Conservation (phyloP, 345 rosid genomes). For the Bruguiera gymnorhiza region DNA sequence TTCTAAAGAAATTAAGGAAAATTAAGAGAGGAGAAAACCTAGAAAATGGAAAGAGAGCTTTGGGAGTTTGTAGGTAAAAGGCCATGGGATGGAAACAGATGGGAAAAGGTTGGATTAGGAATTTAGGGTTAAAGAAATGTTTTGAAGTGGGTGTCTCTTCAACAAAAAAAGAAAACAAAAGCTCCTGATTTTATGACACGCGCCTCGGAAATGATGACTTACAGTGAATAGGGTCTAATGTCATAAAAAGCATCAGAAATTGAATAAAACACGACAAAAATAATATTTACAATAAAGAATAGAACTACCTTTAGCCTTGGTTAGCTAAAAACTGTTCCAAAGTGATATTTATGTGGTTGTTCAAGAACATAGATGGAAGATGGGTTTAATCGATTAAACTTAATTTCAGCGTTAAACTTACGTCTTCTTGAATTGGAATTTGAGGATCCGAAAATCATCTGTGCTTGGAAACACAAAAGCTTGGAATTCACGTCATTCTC, state of each 20-base stretch:
- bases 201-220: slow-evolving; percentile 46
- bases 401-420: not conserved
- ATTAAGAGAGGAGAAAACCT: not conserved
- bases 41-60: slow-evolving; percentile 13
- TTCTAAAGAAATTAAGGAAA: slow-evolving; percentile 8
- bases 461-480: too few species aligned
- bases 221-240: slow-evolving; percentile 1
- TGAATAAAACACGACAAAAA: not conserved
- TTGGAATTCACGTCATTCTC: too few species aligned
- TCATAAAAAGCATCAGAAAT: slow-evolving; percentile 1
- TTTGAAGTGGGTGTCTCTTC: slow-evolving; percentile 33
- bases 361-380: not conserved
- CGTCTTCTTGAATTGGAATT: too few species aligned
- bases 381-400: not conserved
- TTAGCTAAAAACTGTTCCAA: slow-evolving; percentile 8
- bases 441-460: too few species aligned
- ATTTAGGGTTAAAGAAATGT: slow-evolving; percentile 35
- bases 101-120: slow-evolving; percentile 45
- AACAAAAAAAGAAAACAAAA: slow-evolving; percentile 16
- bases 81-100: not conserved
- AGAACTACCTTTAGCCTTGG: not conserved
- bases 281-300: too few species aligned
- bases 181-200: slow-evolving; percentile 39
- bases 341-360: not conserved
- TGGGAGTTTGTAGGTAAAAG: slow-evolving; percentile 32